phyloP scores from a whole-genome alignment of 1,139 yeast species.

The Hanseniaspora gamundiae region DNA sequence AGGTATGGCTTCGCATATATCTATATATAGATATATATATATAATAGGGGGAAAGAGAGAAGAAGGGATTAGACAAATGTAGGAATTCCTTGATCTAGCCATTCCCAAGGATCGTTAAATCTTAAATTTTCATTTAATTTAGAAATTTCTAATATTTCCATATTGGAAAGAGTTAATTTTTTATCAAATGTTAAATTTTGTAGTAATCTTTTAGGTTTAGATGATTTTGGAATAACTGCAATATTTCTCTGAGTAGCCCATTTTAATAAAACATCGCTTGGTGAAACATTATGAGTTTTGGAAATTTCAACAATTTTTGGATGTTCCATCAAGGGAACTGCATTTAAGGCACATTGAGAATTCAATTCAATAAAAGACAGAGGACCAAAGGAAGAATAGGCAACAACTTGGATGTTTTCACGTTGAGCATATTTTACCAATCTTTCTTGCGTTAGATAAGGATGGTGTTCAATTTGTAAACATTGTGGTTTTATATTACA shows the following conservation, averaged over 20 bases:
- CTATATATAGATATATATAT: not conserved
- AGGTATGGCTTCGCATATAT: too few species aligned
- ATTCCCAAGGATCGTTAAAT: conserved; percentile 77
- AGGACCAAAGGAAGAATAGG: conserved; percentile 79
- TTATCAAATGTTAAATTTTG: conserved; percentile 46
- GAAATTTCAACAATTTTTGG: conserved; percentile 43
- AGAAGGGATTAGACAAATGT: conserved; percentile 22
- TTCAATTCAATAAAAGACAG: conserved; percentile 58
- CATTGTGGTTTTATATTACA: conserved; percentile 66
- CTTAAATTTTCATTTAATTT: conserved; percentile 56
- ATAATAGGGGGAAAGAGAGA: conserved; percentile 3
- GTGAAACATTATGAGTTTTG: conserved; percentile 31
- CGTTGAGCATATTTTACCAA: conserved; percentile 52
- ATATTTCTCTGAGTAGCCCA: conserved; percentile 72
- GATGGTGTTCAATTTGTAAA: conserved; percentile 85
- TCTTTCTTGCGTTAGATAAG: conserved; percentile 69
- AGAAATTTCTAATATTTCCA: conserved; percentile 40
- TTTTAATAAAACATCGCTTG: conserved; percentile 60
- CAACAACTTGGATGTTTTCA: conserved; percentile 60
- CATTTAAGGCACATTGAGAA: conserved; percentile 38
- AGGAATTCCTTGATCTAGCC: conserved; percentile 33
- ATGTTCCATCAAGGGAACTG: conserved; percentile 46
- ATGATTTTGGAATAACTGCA: conserved; percentile 68
- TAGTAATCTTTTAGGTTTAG: conserved; percentile 45
- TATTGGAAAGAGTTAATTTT: conserved; percentile 37